These are phyloP conservation scores for Vaccinium macrocarpon DNA, from an alignment of 148 eudicot genomes.

Conservation along the genomic window DNA sequence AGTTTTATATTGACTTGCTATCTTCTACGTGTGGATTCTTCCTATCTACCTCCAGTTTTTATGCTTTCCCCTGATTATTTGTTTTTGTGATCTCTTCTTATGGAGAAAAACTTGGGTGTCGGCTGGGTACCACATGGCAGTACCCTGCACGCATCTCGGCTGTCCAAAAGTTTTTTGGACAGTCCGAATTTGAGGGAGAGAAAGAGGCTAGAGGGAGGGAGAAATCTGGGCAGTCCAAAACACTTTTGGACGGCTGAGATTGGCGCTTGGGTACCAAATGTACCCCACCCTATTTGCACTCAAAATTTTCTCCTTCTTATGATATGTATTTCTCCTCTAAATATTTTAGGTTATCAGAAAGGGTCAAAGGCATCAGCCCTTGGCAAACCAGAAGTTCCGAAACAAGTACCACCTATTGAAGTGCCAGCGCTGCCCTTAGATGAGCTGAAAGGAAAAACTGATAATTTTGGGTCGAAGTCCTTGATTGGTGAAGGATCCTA, in stretches of 20 bases:
- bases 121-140: too few species aligned
- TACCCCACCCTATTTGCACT: too few species aligned
- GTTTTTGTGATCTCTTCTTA: neutral
- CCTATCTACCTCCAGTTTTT: neutral
- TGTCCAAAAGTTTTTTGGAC: too few species aligned
- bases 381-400: slow-evolving; percentile 47
- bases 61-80: neutral
- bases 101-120: too few species aligned
- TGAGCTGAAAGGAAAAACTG: slow-evolving; percentile 72
- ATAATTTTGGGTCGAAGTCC: slow-evolving; percentile 72
- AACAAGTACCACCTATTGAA: slow-evolving; percentile 53
- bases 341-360: slow-evolving; percentile 29
- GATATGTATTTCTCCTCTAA: neutral
- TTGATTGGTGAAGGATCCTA: slow-evolving; percentile 92
- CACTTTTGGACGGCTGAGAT: too few species aligned
- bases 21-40: neutral
- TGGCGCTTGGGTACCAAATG: too few species aligned
- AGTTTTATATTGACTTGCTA: neutral
- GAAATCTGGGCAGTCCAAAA: too few species aligned
- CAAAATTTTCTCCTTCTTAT: too few species aligned
- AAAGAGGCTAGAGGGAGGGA: too few species aligned
- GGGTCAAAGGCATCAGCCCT: slow-evolving; percentile 39
- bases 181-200: too few species aligned
- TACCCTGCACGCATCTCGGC: too few species aligned
- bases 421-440: slow-evolving; percentile 63